phyloP scores from a whole-genome alignment of 176 grass and related monocot species.

The Cenchrus purpureus region DNA sequence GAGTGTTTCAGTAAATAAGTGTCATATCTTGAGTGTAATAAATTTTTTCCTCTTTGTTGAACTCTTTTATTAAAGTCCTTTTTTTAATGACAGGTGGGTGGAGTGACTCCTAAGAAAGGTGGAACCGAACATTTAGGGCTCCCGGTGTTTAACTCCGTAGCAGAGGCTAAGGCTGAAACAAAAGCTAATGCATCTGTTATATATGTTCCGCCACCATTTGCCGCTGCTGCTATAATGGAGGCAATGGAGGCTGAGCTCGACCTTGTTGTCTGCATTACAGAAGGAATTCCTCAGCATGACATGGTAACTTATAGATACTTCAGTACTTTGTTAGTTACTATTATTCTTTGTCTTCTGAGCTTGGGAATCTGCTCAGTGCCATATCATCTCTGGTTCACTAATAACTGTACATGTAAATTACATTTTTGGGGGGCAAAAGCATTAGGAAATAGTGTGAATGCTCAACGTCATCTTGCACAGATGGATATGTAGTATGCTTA shows the following conservation, averaged over 20 bases:
- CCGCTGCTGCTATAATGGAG: constrained; percentile 94
- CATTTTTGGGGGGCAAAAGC: neutral
- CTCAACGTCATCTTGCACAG: neutral
- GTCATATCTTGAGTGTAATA: neutral
- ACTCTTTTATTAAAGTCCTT: neutral
- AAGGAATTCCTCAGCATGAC: constrained; percentile 99
- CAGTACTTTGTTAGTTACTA: neutral
- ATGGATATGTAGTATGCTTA: neutral
- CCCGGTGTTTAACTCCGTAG: constrained; percentile 90
- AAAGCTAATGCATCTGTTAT: constrained; percentile 99
- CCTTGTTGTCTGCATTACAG: constrained; percentile 95
- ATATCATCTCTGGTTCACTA: constrained; percentile 14
- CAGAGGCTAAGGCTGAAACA: constrained; percentile 96
- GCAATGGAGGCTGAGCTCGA: constrained; percentile 94
- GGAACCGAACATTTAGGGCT: constrained; percentile 96
- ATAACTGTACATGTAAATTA: neutral
- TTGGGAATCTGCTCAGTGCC: neutral
- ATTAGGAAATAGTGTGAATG: neutral
- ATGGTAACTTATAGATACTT: constrained; percentile 64
- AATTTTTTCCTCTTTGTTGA: neutral
- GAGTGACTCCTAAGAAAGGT: constrained; percentile 98
- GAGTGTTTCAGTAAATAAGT: neutral
- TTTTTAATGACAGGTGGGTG: constrained; percentile 67
- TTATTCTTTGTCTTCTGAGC: constrained; percentile 3
- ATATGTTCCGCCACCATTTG: constrained; percentile 98